Conservation (phyloP, 495 filamentous ascomycete species). For the Penicillium arizonense region DNA sequence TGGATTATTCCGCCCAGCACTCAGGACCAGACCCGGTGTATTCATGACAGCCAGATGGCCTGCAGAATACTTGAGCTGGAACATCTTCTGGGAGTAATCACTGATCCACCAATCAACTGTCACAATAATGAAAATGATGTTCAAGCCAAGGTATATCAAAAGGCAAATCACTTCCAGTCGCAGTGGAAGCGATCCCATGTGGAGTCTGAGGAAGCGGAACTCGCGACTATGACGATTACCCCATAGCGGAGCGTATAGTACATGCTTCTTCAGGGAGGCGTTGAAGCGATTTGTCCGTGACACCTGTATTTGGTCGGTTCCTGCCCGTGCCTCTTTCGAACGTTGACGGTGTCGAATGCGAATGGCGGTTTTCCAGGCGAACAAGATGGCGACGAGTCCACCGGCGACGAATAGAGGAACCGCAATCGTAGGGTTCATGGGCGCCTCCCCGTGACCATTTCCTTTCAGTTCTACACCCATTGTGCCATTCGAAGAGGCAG, state of each 20-base stretch:
- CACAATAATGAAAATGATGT: constrained; percentile 36
- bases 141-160: constrained; percentile 30
- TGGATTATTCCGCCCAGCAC: constrained; percentile 44
- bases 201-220: constrained; percentile 30
- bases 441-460: constrained; percentile 25
- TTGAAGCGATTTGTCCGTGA: constrained; percentile 12
- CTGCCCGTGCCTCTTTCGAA: constrained; percentile 15
- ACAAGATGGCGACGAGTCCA: constrained; percentile 25
- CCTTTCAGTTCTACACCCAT: constrained; percentile 32
- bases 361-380: constrained; percentile 23
- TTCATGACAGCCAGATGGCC: constrained; percentile 46
- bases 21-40: constrained; percentile 36
- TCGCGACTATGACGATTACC: constrained; percentile 40
- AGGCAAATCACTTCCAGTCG: constrained; percentile 35
- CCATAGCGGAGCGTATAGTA: constrained; percentile 42
- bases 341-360: constrained; percentile 29
- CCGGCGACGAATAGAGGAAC: constrained; percentile 35
- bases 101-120: constrained; percentile 39
- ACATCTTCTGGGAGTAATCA: constrained; percentile 31
- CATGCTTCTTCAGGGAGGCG: constrained; percentile 37
- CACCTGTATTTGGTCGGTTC: constrained; percentile 25
- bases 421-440: constrained; percentile 38
- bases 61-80: constrained; percentile 39
- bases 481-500: constrained; percentile 14
- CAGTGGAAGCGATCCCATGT: constrained; percentile 44